phyloP scores from a whole-genome alignment of 306 rosid genomes.

The Arachis hypogaea region DNA sequence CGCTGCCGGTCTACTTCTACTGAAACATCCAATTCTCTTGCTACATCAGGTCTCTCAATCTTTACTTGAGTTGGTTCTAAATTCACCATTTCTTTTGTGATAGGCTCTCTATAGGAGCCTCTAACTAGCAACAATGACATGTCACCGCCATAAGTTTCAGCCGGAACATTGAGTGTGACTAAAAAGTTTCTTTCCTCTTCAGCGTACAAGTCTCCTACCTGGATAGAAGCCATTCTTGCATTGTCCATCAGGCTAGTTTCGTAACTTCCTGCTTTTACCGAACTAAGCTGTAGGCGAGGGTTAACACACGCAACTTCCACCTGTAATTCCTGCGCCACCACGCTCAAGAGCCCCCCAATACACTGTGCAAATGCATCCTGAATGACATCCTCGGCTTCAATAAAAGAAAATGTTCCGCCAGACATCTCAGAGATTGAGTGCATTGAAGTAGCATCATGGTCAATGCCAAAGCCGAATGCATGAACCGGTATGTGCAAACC shows the following conservation, averaged over 20 bases:
- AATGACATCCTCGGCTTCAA: constrained; percentile 82
- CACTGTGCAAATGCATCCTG: constrained; percentile 99
- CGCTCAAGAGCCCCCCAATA: constrained; percentile 94
- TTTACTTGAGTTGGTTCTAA: constrained; percentile 61
- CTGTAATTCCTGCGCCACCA: constrained; percentile 82
- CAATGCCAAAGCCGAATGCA: constrained; percentile 87
- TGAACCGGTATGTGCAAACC: constrained; percentile 85
- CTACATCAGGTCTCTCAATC: constrained; percentile 69
- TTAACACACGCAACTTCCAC: constrained; percentile 65
- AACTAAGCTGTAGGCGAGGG: constrained; percentile 57
- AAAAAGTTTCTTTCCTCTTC: constrained; percentile 93
- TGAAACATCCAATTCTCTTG: constrained; percentile 53
- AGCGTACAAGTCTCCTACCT: constrained; percentile 85
- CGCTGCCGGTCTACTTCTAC: constrained; percentile 84
- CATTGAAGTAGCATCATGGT: constrained; percentile 84
- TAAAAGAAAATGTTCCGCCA: constrained; percentile 95
- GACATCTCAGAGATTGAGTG: constrained; percentile 84
- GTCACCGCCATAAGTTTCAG: constrained; percentile 51
- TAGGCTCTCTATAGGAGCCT: constrained; percentile 64
- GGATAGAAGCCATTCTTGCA: constrained; percentile 66
- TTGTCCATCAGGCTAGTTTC: constrained; percentile 50
- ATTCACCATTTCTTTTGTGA: constrained; percentile 61
- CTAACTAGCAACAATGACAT: constrained; percentile 67
- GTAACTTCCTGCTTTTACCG: constrained; percentile 84
- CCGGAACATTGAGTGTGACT: constrained; percentile 76